Percentiles rank a stretch among this genome's conserved stretches.
These are phyloP conservation scores for Eutypella sp. DNA, from an alignment of 2,329 filamentous ascomycete genomes.

Conservation along the genomic window DNA sequence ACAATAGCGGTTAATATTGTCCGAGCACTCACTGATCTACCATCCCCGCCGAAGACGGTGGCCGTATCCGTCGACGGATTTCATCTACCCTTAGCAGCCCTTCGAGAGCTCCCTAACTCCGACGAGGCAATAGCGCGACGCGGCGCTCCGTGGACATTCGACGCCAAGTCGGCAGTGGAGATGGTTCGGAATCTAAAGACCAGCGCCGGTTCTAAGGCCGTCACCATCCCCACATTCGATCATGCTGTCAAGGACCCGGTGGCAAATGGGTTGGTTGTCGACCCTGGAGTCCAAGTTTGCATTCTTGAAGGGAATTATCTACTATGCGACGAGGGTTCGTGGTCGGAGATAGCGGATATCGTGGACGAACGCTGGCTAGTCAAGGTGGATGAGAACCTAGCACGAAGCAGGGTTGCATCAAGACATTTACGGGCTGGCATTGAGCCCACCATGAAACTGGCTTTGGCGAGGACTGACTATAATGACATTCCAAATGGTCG, in stretches of 20 bases:
- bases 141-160: constrained; percentile 31
- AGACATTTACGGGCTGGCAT: constrained; percentile 36
- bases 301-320: constrained; percentile 24
- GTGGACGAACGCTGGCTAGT: constrained; percentile 39
- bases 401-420: constrained; percentile 31
- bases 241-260: constrained; percentile 20
- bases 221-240: constrained; percentile 18
- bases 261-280: constrained; percentile 10
- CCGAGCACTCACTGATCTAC: constrained; percentile 3
- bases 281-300: constrained; percentile 7
- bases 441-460: constrained; percentile 31
- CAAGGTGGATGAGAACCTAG: constrained; percentile 30
- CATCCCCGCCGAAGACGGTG: constrained; percentile 7
- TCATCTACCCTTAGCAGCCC: constrained; percentile 20
- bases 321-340: constrained; percentile 25
- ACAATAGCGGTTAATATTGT: constrained; percentile 17
- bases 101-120: constrained; percentile 25
- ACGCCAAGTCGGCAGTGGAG: constrained; percentile 17
- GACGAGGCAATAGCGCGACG: constrained; percentile 25
- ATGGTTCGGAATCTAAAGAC: constrained; percentile 15
- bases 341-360: constrained; percentile 27
- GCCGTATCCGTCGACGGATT: constrained; percentile 27
- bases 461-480: constrained; percentile 29
- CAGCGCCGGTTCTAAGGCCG: not conserved
- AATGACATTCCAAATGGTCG: constrained; percentile 34